These are phyloP conservation scores for Aspergillus chevalieri DNA, from an alignment of 2,329 filamentous ascomycete genomes.

Conservation along the genomic window DNA sequence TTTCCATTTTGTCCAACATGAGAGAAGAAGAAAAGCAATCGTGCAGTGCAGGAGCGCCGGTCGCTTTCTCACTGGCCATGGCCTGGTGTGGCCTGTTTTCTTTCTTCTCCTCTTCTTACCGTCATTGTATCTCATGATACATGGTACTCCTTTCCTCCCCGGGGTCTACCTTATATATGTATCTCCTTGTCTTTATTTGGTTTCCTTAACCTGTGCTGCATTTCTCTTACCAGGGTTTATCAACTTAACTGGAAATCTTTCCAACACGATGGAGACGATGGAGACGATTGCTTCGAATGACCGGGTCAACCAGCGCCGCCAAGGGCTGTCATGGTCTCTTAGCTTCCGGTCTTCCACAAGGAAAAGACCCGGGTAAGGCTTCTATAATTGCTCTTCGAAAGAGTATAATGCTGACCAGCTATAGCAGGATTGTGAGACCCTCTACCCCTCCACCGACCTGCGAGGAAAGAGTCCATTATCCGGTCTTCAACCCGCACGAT, in stretches of 20 bases:
- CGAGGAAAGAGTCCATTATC: constrained; percentile 30
- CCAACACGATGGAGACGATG: not conserved
- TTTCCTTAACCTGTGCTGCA: not conserved
- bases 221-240: not conserved
- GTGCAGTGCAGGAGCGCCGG: not conserved
- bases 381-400: not conserved
- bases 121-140: not conserved
- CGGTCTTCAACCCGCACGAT: constrained; percentile 30
- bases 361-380: constrained; percentile 19
- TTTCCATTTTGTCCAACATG: too few relatives aligned
- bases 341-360: constrained; percentile 11
- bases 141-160: not conserved
- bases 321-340: constrained; percentile 15
- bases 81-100: not conserved
- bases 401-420: not conserved
- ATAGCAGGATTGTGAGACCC: constrained; percentile 6
- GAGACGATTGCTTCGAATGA: constrained; percentile 3
- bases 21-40: too few relatives aligned
- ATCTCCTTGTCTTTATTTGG: not conserved
- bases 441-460: constrained; percentile 17
- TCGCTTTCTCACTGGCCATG: not conserved
- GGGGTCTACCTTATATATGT: not conserved
- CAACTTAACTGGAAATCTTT: not conserved
- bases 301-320: constrained; percentile 2
- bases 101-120: not conserved